Evolutionary conservation across 257 asterid genomes (phyloP).

Genomic region (Nicotiana attenuata): DNA sequence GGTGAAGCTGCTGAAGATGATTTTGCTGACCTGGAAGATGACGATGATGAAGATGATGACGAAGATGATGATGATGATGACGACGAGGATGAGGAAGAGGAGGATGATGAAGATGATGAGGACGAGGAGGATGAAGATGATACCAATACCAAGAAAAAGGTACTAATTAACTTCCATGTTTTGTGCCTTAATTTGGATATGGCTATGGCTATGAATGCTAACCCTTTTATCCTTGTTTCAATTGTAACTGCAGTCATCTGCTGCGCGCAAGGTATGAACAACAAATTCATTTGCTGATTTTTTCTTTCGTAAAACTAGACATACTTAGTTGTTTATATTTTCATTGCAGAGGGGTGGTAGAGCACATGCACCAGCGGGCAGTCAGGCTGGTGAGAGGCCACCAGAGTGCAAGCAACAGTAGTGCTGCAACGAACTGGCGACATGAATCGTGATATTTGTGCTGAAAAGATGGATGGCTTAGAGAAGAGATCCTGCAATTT

Average conservation of each 20-base stretch:
- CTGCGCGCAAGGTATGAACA: slow-evolving; percentile 16
- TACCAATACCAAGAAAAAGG: slow-evolving; percentile 59
- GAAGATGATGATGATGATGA: slow-evolving; percentile 18
- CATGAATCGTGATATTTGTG: neutral
- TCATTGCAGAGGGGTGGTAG: slow-evolving; percentile 49
- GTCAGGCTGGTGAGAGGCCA: slow-evolving; percentile 76
- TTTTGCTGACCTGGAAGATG: slow-evolving; percentile 48
- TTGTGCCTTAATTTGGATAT: neutral
- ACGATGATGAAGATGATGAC: slow-evolving; percentile 28
- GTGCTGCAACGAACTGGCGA: neutral
- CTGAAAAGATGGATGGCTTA: neutral
- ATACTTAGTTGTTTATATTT: neutral
- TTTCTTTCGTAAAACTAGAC: neutral
- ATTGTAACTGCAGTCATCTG: slow-evolving; percentile 10
- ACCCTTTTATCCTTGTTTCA: neutral
- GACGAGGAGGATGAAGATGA: slow-evolving; percentile 21
- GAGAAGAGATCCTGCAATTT: slow-evolving; percentile 3
- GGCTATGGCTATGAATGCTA: neutral
- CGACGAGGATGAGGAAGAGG: slow-evolving; percentile 14
- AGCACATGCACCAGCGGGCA: slow-evolving; percentile 41
- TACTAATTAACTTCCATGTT: neutral
- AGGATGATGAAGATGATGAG: slow-evolving; percentile 31
- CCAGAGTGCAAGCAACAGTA: slow-evolving; percentile 91
- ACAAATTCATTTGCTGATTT: too few relatives aligned
- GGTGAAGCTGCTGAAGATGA: slow-evolving; percentile 86